phyloP scores from a whole-genome alignment of 2,329 filamentous ascomycete species.

The Mollisiaceae sp. region DNA sequence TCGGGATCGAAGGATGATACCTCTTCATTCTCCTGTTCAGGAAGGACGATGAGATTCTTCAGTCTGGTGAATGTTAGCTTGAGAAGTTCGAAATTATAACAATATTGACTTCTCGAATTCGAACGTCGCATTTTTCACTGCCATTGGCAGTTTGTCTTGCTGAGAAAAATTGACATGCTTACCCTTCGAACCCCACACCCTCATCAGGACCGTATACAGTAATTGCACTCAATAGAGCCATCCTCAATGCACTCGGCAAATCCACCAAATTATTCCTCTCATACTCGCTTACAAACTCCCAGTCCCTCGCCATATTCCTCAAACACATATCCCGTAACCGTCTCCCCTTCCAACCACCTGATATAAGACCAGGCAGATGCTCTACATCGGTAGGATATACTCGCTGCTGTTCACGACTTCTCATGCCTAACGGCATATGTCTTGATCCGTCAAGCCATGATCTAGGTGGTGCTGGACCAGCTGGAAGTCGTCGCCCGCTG shows the following conservation, averaged over 20 bases:
- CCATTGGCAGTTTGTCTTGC: too few species aligned
- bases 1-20: constrained; percentile 16
- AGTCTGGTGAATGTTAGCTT: constrained; percentile 38
- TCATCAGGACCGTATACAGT: constrained; percentile 49
- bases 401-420: constrained; percentile 29
- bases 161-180: background rate
- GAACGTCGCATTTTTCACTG: background rate
- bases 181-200: constrained; percentile 55
- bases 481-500: constrained; percentile 56
- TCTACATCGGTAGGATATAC: constrained; percentile 38
- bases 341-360: constrained; percentile 19
- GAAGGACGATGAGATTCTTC: constrained; percentile 50
- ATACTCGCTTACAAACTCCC: constrained; percentile 60
- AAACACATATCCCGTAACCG: constrained; percentile 56
- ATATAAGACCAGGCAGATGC: constrained; percentile 48
- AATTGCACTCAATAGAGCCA: constrained; percentile 57
- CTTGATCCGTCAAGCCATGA: constrained; percentile 56
- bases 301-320: constrained; percentile 56
- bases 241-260: constrained; percentile 58
- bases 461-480: constrained; percentile 63
- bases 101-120: background rate
- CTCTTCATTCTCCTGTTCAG: constrained; percentile 39
- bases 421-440: constrained; percentile 33
- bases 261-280: constrained; percentile 62
- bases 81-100: too few species aligned